Evolutionary conservation across 805 yeast genomes (phyloP), one percentile per base, ranked within the genome.

Genomic region (Saturnispora galanensis): DNA sequence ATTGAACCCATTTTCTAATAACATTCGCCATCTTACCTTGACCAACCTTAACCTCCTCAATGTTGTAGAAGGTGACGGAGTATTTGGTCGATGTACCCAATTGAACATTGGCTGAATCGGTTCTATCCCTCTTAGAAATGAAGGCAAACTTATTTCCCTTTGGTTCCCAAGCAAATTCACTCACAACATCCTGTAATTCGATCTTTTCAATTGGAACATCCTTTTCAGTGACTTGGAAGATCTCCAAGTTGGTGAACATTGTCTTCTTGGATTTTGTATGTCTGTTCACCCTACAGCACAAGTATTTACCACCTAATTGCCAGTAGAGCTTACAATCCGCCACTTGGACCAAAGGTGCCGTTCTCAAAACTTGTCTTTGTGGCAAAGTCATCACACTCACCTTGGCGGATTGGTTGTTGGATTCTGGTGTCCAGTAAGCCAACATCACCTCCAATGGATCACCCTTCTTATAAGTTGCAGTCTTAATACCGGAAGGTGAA

Each of bases 381-480:
- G 96, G 95, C 44, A 89, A 76, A 57, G 85, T 87, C 79, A 93
- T 81, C 51, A 93, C 68, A 18, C 94, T 77, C 47, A 90, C 97
- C 64, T 95, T 83, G 28, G 98, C 97, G 38, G 96, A 84, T 70
- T 89, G 96, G 66, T 93, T 90, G 51, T 74, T 65, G 21, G 58
- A 47, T 69, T 93, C 99, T 45, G 99, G 99, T 39, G 96, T 88
- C 98, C 98, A 93, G 70, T 82, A 93, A 30, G 95, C 80, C 54
- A 93, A 73, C 31, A 88, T 68, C 55, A 81, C 81, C 46, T 80
- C 79, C 36, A 70, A 73, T 47, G 72, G 77, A 34, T 62, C 68
- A 47, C 68, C 73, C 53, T 69, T 74, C 47, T 60, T 63, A 44
- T 77, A 66, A 47, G 74, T 76, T 38, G 78, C 75, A 45, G 85